Conservation (phyloP, 495 filamentous ascomycete species). For the Xylaria castorea region DNA sequence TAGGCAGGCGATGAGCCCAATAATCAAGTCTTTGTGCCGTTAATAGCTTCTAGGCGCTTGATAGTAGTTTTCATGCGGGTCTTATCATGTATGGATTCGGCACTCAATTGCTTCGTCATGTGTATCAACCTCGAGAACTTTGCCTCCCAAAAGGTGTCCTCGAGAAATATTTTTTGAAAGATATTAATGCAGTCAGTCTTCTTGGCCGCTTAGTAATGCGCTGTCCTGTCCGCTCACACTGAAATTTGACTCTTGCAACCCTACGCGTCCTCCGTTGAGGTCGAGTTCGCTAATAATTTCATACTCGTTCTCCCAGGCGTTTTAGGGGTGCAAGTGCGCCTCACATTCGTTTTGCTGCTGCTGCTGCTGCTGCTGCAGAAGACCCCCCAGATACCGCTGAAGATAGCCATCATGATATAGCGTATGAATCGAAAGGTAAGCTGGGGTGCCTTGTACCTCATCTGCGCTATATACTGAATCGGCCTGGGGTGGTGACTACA, state of each 20-base stretch:
- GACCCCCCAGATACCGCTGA: no score
- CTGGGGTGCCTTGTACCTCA: no score
- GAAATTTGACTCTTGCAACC: neutral
- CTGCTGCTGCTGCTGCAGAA: no score
- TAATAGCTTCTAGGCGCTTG: neutral
- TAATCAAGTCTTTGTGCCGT: neutral
- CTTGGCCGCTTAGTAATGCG: neutral
- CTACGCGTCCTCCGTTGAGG: neutral
- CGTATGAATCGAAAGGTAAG: neutral
- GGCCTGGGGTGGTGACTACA: no score
- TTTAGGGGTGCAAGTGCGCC: neutral
- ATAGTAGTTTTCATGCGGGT: neutral
- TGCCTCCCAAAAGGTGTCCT: neutral
- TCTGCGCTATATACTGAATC: no score
- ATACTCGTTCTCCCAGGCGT: neutral
- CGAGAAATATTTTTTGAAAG: neutral
- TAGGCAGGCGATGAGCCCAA: neutral
- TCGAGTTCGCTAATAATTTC: neutral
- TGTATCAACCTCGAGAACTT: neutral
- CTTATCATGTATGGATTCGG: neutral
- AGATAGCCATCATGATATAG: no score
- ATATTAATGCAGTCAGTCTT: neutral
- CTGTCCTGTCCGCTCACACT: neutral
- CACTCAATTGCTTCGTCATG: neutral
- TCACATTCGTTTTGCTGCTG: no score